Conservation (phyloP, 768 basidiomycete genomes). For the Xerocomus potaroensis region DNA sequence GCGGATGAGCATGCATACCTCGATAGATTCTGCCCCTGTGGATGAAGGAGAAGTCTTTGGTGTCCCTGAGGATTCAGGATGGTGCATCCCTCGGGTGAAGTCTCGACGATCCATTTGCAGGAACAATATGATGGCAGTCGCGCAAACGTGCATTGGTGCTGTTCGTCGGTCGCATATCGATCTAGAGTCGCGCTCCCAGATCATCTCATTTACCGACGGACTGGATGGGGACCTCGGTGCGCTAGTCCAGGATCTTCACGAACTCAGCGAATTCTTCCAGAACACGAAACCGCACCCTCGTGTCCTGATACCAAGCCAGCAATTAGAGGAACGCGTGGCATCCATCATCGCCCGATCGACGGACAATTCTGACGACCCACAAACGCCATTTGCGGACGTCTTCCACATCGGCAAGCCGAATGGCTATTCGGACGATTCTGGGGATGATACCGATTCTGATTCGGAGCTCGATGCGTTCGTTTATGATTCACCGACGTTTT, state of each 20-base stretch:
- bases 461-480: slow-evolving; percentile 52
- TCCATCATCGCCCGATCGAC: slow-evolving; percentile 82
- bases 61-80: slow-evolving; percentile 76
- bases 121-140: slow-evolving; percentile 78
- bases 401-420: slow-evolving; percentile 51
- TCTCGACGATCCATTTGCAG: slow-evolving; percentile 59
- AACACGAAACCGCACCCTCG: slow-evolving; percentile 33
- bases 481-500: slow-evolving; percentile 51
- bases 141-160: slow-evolving; percentile 74
- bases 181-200: slow-evolving; percentile 54
- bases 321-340: slow-evolving; percentile 73
- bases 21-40: slow-evolving; percentile 39
- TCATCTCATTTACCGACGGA: slow-evolving; percentile 33
- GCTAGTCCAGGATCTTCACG: slow-evolving; percentile 72
- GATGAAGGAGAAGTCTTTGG: slow-evolving; percentile 77
- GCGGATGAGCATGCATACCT: slow-evolving; percentile 82
- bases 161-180: slow-evolving; percentile 67
- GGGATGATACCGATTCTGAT: slow-evolving; percentile 38
- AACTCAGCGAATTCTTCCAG: slow-evolving; percentile 71
- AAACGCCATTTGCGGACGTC: slow-evolving; percentile 77
- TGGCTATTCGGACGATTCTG: slow-evolving; percentile 43
- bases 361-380: slow-evolving; percentile 50
- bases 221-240: slow-evolving; percentile 70
- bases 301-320: slow-evolving; percentile 48
- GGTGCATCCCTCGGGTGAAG: slow-evolving; percentile 75